These are phyloP conservation scores for apple (Malus domestica) DNA, from an alignment of 306 rosid genomes.

Conservation along the genomic window ASM211411v1 NC_041805.1:7931001-7931500, in stretches of 20 bases:
- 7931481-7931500: neutral
- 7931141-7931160: neutral
- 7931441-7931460: neutral
- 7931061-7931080: neutral
- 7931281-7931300: neutral
- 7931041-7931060: neutral
- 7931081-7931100: neutral
- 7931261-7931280: neutral
- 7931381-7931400: neutral
- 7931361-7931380: neutral
- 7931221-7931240: neutral
- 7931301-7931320: neutral
- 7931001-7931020: no score
- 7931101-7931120: neutral
- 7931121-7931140: neutral
- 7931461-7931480: neutral
- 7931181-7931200: neutral
- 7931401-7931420: neutral
- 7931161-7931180: neutral
- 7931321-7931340: neutral
- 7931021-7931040: neutral
- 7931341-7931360: neutral
- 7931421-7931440: neutral
- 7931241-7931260: neutral
- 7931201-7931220: neutral